phyloP scores from a whole-genome alignment of 1,284 basidiomycete genomes.

The Malassezia japonica region DNA sequence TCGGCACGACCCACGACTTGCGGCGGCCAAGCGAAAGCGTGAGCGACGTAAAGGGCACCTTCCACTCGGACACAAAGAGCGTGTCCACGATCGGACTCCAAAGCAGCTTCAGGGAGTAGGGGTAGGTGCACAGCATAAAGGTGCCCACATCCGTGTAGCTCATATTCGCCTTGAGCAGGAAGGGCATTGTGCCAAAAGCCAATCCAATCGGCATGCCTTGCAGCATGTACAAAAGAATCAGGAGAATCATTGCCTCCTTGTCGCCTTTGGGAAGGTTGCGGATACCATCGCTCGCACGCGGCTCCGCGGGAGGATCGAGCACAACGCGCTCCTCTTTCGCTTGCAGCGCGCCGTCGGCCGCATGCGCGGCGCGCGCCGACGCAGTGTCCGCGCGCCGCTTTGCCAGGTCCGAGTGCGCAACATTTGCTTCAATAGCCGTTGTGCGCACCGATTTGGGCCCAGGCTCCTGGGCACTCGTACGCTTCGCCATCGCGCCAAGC shows the following conservation, averaged over 20 bases:
- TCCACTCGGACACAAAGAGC: constrained; percentile 61
- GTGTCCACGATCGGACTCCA: constrained; percentile 98
- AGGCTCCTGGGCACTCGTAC: no score
- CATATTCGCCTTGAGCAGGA: constrained; percentile 84
- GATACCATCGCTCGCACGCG: no score
- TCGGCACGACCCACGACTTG: constrained; percentile 98
- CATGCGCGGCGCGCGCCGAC: no score
- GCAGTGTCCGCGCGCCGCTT: no score
- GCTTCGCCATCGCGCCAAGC: not conserved
- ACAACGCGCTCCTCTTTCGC: no score
- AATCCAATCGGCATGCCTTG: constrained; percentile 86
- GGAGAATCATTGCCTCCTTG: constrained; percentile 71
- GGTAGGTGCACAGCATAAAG: constrained; percentile 88
- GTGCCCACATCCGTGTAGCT: constrained; percentile 93
- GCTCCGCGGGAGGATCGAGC: no score
- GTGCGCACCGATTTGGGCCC: no score
- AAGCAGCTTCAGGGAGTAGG: constrained; percentile 90
- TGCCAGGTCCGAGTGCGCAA: no score
- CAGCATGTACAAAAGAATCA: constrained; percentile 80
- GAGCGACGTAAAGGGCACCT: constrained; percentile 21
- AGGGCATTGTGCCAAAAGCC: constrained; percentile 76
- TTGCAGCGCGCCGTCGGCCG: no score
- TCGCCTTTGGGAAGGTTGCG: constrained; percentile 43
- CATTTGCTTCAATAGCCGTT: no score
- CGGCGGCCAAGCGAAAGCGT: constrained; percentile 61